phyloP scores from a whole-genome alignment of 805 yeast species.

The Sugiyamaella chiloensis region DNA sequence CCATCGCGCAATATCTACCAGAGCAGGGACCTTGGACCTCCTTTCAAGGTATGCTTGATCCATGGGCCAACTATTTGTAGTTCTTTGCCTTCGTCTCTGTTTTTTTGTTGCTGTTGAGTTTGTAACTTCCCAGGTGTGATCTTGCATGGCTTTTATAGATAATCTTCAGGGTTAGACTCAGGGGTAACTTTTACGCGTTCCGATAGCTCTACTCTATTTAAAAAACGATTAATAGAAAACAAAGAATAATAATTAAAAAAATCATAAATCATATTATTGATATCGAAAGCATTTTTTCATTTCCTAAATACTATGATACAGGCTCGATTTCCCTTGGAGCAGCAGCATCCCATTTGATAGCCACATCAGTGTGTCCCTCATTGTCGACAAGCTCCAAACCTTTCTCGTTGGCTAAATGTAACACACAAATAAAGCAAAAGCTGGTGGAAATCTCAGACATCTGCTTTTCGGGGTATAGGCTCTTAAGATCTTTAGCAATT shows the following conservation, averaged over 20 bases:
- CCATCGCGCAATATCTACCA: conserved; percentile 22
- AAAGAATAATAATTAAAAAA: too few relatives aligned
- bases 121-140: too few relatives aligned
- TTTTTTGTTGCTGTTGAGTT: too few relatives aligned
- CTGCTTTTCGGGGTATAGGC: conserved; percentile 54
- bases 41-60: background rate
- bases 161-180: too few relatives aligned
- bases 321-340: conserved; percentile 4
- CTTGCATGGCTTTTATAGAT: too few relatives aligned
- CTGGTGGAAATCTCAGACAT: conserved; percentile 74
- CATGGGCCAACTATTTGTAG: too few relatives aligned
- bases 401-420: conserved; percentile 85
- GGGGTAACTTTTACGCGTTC: background rate
- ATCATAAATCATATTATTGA: too few relatives aligned
- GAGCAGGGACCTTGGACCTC: conserved; percentile 11
- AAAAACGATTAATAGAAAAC: too few relatives aligned
- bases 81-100: too few relatives aligned
- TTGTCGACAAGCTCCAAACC: conserved; percentile 57
- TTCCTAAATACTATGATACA: too few relatives aligned
- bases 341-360: conserved; percentile 24
- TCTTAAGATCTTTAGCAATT: conserved; percentile 48
- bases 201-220: too few relatives aligned
- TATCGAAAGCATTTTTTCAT: too few relatives aligned
- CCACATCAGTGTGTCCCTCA: conserved; percentile 36
- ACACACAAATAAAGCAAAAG: conserved; percentile 75